Evolutionary conservation across 495 filamentous ascomycete genomes (phyloP).

Genomic region (Hypoxylon intermedium): DNA sequence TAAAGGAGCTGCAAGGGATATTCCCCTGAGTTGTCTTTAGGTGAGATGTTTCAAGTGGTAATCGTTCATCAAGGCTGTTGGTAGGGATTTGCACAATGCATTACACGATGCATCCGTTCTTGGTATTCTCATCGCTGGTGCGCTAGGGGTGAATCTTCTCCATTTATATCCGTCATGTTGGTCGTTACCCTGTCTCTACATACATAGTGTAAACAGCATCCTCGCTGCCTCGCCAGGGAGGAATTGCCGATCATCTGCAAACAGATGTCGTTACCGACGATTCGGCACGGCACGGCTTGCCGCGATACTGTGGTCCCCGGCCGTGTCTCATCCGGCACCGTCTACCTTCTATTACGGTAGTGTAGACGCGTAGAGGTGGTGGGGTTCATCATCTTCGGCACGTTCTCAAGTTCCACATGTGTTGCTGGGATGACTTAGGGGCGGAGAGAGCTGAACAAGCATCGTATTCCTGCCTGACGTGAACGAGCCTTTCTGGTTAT

Average conservation of each 20-base stretch:
- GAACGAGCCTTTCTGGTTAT: background rate
- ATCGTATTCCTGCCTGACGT: background rate
- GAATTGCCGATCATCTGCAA: background rate
- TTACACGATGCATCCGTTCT: too few relatives aligned
- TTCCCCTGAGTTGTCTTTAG: too few relatives aligned
- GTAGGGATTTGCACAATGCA: too few relatives aligned
- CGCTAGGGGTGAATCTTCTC: too few relatives aligned
- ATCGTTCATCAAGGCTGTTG: too few relatives aligned
- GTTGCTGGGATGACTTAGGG: background rate
- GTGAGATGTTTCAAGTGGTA: too few relatives aligned
- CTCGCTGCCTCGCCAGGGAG: background rate
- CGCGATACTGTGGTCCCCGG: background rate
- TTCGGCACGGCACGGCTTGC: background rate
- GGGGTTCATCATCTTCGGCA: conserved; percentile 1
- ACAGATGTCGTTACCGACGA: background rate
- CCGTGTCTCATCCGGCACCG: background rate
- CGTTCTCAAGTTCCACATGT: background rate
- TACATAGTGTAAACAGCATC: too few relatives aligned
- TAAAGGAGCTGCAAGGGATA: too few relatives aligned
- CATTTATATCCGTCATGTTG: too few relatives aligned
- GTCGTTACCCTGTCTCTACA: too few relatives aligned
- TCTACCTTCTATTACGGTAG: background rate
- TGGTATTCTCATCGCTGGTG: too few relatives aligned
- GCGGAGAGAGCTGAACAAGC: background rate
- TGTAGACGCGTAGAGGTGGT: background rate